A percentile compares a stretch with the other conserved stretches of the same genome.
These are phyloP conservation scores for Solanum neorickii DNA, from an alignment of 257 asterid species.

Conservation along the genomic window DNA sequence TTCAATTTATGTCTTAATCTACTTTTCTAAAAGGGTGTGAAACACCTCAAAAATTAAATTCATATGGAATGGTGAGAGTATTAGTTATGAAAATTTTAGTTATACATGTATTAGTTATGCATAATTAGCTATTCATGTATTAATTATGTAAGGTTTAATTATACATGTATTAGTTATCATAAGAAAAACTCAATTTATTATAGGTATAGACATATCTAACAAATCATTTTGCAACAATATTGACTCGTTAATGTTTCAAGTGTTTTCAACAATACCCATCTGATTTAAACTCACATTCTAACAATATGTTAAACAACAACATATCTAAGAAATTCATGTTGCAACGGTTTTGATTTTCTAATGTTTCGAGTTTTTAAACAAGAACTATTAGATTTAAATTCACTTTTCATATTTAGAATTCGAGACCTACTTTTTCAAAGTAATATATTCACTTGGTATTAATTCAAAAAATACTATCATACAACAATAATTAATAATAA, in stretches of 20 bases:
- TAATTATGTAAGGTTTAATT: rapidly evolving
- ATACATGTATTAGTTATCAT: no score
- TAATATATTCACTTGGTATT: not conserved
- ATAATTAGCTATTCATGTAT: no score
- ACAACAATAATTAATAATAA: not conserved
- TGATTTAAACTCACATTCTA: not conserved
- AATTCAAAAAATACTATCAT: not conserved
- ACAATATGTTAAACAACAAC: no score
- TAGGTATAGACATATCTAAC: no score
- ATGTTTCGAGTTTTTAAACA: not conserved
- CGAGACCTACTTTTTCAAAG: not conserved
- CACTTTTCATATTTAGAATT: not conserved
- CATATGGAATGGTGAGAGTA: no score
- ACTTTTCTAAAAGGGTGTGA: no score
- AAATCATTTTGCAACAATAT: not conserved
- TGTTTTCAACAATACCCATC: not conserved
- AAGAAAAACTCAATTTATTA: no score
- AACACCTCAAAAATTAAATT: no score
- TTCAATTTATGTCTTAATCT: no score
- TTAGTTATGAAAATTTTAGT: no score
- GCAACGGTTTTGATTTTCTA: not conserved
- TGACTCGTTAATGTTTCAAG: not conserved
- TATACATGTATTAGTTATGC: no score
- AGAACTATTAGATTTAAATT: not conserved
- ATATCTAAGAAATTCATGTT: not conserved